phyloP scores from a whole-genome alignment of 257 asterid genomes.

The Capsicum rhomboideum region DNA sequence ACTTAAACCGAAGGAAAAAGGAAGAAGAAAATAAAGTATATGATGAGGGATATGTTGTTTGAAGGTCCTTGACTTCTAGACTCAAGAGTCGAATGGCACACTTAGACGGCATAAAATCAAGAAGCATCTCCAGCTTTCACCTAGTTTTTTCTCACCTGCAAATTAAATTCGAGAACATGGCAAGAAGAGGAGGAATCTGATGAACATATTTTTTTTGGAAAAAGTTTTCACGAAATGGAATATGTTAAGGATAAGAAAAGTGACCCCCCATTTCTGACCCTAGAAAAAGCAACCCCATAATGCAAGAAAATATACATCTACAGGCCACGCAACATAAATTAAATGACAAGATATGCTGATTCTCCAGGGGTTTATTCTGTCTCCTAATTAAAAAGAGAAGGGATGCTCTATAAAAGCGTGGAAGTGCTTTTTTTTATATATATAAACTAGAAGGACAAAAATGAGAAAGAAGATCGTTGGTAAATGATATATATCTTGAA shows the following conservation, averaged over 20 bases:
- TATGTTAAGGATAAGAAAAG: no score
- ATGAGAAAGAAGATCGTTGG: background rate
- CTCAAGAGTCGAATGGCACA: no score
- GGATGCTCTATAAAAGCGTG: background rate
- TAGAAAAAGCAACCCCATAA: background rate
- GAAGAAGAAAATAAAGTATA: no score
- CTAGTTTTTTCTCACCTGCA: no score
- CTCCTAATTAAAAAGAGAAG: background rate
- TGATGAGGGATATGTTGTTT: no score
- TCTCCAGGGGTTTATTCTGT: constrained; percentile 26
- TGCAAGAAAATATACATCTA: background rate
- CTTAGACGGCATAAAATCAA: no score
- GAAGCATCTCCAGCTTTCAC: no score
- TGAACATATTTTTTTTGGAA: background rate
- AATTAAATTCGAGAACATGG: no score
- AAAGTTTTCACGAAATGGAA: background rate
- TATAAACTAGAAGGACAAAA: background rate
- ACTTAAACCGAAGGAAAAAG: no score
- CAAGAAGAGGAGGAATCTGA: constrained; percentile 12
- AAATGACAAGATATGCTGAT: constrained; percentile 26
- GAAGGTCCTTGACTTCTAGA: no score
- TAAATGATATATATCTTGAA: background rate
- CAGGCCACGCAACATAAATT: background rate
- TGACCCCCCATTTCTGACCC: background rate
- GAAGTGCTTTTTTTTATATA: background rate